phyloP scores from a whole-genome alignment of 108 stramenopile species.

The Tribonema minus region DNA sequence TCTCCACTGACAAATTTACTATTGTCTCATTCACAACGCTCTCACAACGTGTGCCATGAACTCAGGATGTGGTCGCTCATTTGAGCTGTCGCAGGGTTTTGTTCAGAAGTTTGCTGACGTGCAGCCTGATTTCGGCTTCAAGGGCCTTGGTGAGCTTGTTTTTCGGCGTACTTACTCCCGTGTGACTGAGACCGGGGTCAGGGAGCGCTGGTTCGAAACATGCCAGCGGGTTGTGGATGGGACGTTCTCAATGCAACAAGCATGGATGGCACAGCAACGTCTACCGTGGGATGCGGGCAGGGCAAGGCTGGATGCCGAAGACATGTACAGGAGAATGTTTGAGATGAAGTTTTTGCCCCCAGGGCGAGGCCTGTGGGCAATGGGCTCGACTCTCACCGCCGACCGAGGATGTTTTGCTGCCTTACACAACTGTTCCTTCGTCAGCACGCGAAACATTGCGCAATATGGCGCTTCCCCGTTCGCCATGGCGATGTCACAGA shows the following conservation, averaged over 20 bases:
- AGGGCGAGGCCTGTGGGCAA: conserved; percentile 61
- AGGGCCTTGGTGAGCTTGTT: conserved; percentile 62
- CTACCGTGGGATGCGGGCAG: conserved; percentile 59
- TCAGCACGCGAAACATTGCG: conserved; percentile 27
- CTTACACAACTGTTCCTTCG: conserved; percentile 64
- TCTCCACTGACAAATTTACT: too few species aligned
- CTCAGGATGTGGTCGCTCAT: too few species aligned
- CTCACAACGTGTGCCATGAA: too few species aligned
- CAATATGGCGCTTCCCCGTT: conserved; percentile 52
- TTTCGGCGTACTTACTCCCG: conserved; percentile 57
- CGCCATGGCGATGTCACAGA: conserved; percentile 58
- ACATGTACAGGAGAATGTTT: conserved; percentile 62
- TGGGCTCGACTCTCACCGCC: conserved; percentile 59
- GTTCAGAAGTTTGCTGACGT: neutral
- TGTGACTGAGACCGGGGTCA: conserved; percentile 1
- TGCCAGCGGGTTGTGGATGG: conserved; percentile 58
- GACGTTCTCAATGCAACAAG: conserved; percentile 63
- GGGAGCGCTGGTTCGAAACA: conserved; percentile 37
- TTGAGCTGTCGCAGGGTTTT: too few species aligned
- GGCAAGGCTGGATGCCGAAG: conserved; percentile 43
- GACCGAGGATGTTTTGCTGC: conserved; percentile 58
- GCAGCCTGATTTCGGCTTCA: conserved; percentile 57
- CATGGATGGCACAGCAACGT: too few species aligned
- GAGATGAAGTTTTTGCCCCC: conserved; percentile 63
- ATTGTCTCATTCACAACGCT: too few species aligned